phyloP scores from a whole-genome alignment of 164 flowering plant species.

The Amborella trichopoda region DNA sequence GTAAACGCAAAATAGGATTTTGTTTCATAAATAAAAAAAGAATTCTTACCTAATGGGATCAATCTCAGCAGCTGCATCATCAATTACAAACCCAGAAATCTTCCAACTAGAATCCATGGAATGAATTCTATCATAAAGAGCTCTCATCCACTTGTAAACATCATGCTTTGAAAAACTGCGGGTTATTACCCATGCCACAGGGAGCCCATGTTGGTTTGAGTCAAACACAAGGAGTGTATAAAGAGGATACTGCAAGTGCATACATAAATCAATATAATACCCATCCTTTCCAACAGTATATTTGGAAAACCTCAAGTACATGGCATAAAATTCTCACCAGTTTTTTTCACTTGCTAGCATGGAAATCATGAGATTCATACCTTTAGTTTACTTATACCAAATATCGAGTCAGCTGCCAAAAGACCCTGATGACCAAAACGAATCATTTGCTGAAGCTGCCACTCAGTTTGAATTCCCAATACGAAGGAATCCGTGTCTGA shows the following conservation, averaged over 20 bases:
- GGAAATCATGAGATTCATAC: constrained; percentile 26
- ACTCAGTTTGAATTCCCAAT: constrained; percentile 93
- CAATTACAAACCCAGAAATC: constrained; percentile 69
- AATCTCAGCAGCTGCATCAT: constrained; percentile 93
- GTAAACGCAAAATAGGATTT: not conserved
- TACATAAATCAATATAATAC: constrained; percentile 4
- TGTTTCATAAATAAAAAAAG: not conserved
- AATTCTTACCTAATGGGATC: constrained; percentile 75
- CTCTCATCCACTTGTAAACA: constrained; percentile 87
- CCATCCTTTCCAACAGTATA: no score
- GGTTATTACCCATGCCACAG: constrained; percentile 89
- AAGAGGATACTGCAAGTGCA: constrained; percentile 65
- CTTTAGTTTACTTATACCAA: constrained; percentile 91
- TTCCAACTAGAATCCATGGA: constrained; percentile 63
- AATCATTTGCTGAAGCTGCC: constrained; percentile 96
- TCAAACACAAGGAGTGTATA: constrained; percentile 91
- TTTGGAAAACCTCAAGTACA: no score
- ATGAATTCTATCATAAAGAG: constrained; percentile 54
- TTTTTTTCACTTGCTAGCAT: no score
- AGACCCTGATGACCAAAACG: constrained; percentile 89
- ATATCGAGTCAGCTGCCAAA: constrained; percentile 81
- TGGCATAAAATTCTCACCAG: no score
- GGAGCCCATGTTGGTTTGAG: constrained; percentile 91
- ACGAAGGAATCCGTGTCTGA: constrained; percentile 70
- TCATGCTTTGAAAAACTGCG: constrained; percentile 62